A percentile compares a stretch with the other conserved stretches of the same genome.
phyloP scores from a whole-genome alignment of 2,329 filamentous ascomycete genomes.

The Aspergillus floridensis region DNA sequence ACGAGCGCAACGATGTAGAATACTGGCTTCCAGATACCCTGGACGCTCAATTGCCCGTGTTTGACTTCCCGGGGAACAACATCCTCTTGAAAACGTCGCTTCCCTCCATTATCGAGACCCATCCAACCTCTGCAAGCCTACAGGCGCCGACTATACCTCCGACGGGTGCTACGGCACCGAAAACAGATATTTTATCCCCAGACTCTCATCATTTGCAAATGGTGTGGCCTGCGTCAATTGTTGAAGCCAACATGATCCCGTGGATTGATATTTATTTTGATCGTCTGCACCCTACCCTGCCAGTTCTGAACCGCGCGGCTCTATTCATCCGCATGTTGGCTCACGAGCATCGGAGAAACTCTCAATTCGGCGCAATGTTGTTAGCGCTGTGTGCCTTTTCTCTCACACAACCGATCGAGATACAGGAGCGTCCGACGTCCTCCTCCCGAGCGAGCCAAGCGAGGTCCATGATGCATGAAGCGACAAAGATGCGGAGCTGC shows the following conservation, averaged over 20 bases:
- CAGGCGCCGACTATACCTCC: constrained; percentile 20
- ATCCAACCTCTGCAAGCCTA: constrained; percentile 20
- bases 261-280: constrained; percentile 48
- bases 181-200: constrained; percentile 18
- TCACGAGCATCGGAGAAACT: constrained; percentile 44
- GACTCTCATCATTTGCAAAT: constrained; percentile 24
- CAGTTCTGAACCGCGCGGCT: constrained; percentile 40
- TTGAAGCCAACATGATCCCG: constrained; percentile 42
- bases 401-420: constrained; percentile 46
- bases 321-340: constrained; percentile 44
- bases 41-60: constrained; percentile 32
- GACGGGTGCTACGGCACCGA: constrained; percentile 20
- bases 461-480: constrained; percentile 43
- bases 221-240: constrained; percentile 41
- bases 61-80: constrained; percentile 35
- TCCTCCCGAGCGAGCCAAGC: constrained; percentile 39
- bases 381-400: constrained; percentile 45
- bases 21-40: constrained; percentile 39
- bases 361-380: constrained; percentile 46
- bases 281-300: constrained; percentile 44
- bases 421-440: constrained; percentile 39
- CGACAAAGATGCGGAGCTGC: constrained; percentile 44
- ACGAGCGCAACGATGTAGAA: constrained; percentile 30
- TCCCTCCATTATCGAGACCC: constrained; percentile 33
- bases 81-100: constrained; percentile 35